These are phyloP conservation scores for Hemerocallis citrina DNA, from an alignment of 106 monocot species.

Conservation along the genomic window DNA sequence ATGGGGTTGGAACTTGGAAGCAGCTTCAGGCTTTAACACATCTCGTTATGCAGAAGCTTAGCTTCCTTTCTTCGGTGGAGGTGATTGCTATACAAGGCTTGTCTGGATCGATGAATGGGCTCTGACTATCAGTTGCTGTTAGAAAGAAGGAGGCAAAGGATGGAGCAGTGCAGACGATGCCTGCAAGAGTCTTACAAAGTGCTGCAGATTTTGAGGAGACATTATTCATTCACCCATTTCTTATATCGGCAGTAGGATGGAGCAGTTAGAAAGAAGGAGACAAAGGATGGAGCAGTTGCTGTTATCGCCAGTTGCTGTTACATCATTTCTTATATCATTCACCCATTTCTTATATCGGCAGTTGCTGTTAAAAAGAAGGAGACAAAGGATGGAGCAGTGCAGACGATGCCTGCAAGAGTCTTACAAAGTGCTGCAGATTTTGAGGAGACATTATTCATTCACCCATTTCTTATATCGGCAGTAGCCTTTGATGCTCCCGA, in stretches of 20 bases:
- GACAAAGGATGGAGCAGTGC: conserved; percentile 18
- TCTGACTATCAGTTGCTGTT: conserved; percentile 57
- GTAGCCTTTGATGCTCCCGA: conserved; percentile 50
- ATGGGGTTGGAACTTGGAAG: conserved; percentile 83
- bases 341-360: background rate
- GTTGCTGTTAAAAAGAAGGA: conserved; percentile 89
- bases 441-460: conserved; percentile 8
- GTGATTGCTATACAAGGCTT: conserved; percentile 54
- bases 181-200: too few relatives aligned
- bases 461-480: conserved; percentile 34
- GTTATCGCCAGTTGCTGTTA: too few relatives aligned
- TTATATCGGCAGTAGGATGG: too few relatives aligned
- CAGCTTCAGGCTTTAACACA: conserved; percentile 76
- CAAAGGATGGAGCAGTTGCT: background rate
- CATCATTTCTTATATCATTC: background rate
- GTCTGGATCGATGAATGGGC: conserved; percentile 83
- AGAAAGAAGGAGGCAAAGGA: too few relatives aligned
- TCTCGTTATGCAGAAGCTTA: conserved; percentile 60
- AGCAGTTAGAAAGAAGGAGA: too few relatives aligned
- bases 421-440: background rate
- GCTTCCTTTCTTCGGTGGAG: conserved; percentile 81
- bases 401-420: background rate
- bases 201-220: too few relatives aligned
- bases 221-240: background rate
- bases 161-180: too few relatives aligned